A percentile compares a stretch with the other conserved stretches of the same genome.
These are phyloP conservation scores for Mortierella alpina DNA, from an alignment of 192 early-diverging fungal species.

Conservation along the genomic window DNA sequence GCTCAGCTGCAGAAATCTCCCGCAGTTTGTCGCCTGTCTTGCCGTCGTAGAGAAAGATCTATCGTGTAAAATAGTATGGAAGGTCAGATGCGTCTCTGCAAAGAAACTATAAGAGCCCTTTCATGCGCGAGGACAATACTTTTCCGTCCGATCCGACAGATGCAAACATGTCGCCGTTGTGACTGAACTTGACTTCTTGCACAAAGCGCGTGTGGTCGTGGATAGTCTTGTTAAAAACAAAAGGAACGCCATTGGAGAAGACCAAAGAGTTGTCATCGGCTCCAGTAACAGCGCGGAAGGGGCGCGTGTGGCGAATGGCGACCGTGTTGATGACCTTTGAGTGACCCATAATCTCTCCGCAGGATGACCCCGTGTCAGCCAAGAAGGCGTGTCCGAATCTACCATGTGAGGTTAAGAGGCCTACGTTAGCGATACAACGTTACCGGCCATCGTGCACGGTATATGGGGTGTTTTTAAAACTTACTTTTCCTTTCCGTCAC, in stretches of 20 bases:
- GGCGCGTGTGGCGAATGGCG: conserved; percentile 88
- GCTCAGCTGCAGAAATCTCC: conserved; percentile 57
- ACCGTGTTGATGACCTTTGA: conserved; percentile 89
- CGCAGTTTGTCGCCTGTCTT: conserved; percentile 85
- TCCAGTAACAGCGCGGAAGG: conserved; percentile 91
- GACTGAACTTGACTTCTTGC: conserved; percentile 87
- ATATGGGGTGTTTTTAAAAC: not conserved
- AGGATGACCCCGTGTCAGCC: conserved; percentile 89
- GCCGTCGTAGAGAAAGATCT: conserved; percentile 93
- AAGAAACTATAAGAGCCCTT: not conserved
- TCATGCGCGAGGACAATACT: conserved; percentile 45
- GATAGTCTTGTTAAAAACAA: conserved; percentile 79
- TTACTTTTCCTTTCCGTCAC: conserved; percentile 89
- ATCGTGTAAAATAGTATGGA: not conserved
- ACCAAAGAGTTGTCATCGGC: conserved; percentile 92
- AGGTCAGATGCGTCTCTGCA: not conserved
- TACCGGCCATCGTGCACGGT: not conserved
- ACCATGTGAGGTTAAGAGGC: not conserved
- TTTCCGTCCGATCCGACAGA: conserved; percentile 89
- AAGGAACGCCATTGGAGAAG: conserved; percentile 94
- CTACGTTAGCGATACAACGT: not conserved
- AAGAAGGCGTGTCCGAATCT: conserved; percentile 92
- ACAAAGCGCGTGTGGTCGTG: conserved; percentile 92
- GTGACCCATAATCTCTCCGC: conserved; percentile 93
- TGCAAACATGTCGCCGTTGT: conserved; percentile 83